phyloP scores from a whole-genome alignment of 768 basidiomycete genomes.

The Russula compacta region DNA sequence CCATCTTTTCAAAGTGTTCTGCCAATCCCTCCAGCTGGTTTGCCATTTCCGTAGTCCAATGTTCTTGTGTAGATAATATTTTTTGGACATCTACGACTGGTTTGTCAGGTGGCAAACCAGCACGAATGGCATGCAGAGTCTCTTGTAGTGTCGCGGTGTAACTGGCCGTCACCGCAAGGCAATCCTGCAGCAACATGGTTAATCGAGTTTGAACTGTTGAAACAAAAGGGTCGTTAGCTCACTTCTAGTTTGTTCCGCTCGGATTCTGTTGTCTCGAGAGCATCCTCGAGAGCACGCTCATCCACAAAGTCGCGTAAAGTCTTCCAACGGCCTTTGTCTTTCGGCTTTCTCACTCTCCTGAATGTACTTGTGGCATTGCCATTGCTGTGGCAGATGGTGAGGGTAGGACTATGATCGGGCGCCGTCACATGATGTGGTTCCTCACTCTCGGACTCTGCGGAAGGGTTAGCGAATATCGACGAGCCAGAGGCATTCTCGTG shows the following conservation, averaged over 20 bases:
- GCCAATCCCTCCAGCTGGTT: conserved; percentile 60
- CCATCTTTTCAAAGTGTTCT: conserved; percentile 73
- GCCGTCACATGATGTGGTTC: conserved; percentile 19
- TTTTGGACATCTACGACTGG: conserved; percentile 36
- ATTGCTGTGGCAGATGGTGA: conserved; percentile 29
- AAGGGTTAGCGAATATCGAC: conserved; percentile 76
- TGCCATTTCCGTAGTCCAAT: conserved; percentile 58
- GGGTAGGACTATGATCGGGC: conserved; percentile 33
- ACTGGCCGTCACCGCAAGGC: conserved; percentile 51
- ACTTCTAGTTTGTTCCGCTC: conserved; percentile 65
- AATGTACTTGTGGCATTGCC: conserved; percentile 8
- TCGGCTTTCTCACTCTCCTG: conserved; percentile 17
- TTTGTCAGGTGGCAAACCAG: conserved; percentile 37
- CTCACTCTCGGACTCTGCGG: conserved; percentile 33
- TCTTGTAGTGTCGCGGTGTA: conserved; percentile 55
- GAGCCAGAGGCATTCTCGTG: conserved; percentile 56
- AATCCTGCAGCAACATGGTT: conserved; percentile 36
- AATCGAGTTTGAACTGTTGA: conserved; percentile 26
- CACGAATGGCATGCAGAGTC: conserved; percentile 48
- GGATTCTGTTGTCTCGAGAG: conserved; percentile 61
- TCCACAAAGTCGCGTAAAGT: conserved; percentile 80
- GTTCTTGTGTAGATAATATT: conserved; percentile 47
- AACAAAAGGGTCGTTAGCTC: conserved; percentile 22
- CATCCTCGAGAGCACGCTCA: conserved; percentile 71
- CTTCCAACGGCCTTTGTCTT: conserved; percentile 62